A percentile compares a stretch with the other conserved stretches of the same genome.
Evolutionary conservation across 2,329 filamentous ascomycete genomes (phyloP).

Genomic region (Fusarium tuaranense): DNA sequence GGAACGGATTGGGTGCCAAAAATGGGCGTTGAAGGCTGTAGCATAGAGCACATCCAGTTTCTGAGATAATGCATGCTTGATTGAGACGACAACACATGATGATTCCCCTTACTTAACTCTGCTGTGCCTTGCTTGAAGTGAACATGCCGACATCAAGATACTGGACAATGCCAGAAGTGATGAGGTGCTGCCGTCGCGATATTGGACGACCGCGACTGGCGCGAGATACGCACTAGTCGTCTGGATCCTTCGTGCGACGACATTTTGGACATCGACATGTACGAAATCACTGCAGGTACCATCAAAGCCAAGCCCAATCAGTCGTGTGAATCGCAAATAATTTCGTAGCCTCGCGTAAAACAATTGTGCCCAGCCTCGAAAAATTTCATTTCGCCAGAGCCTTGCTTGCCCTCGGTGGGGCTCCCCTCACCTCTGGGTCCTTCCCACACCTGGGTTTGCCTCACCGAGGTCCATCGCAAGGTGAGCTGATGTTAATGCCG

Average conservation of each 20-base stretch:
- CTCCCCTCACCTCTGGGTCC: neutral
- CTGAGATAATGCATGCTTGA: conserved; percentile 54
- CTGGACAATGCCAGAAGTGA: neutral
- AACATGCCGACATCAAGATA: neutral
- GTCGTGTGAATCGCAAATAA: neutral
- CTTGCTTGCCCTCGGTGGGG: conserved; percentile 44
- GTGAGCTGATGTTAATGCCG: neutral
- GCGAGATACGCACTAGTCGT: neutral
- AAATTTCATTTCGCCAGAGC: conserved; percentile 35
- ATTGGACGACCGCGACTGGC: too few relatives aligned
- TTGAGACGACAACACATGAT: conserved; percentile 42
- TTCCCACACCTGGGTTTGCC: neutral
- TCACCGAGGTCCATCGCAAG: neutral
- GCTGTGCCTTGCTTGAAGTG: neutral
- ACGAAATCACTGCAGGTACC: neutral
- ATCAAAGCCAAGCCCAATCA: neutral
- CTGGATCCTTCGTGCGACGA: neutral
- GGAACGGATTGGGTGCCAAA: conserved; percentile 50
- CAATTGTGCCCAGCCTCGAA: conserved; percentile 31
- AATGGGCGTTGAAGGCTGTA: conserved; percentile 56
- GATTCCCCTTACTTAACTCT: neutral
- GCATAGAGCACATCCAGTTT: conserved; percentile 56
- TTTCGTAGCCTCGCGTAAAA: conserved; percentile 42
- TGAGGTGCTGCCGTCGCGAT: neutral
- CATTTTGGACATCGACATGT: neutral